A percentile compares a stretch with the other conserved stretches of the same genome.
Evolutionary conservation across 768 basidiomycete species (phyloP).

Genomic region (Kwoniella sp.): DNA sequence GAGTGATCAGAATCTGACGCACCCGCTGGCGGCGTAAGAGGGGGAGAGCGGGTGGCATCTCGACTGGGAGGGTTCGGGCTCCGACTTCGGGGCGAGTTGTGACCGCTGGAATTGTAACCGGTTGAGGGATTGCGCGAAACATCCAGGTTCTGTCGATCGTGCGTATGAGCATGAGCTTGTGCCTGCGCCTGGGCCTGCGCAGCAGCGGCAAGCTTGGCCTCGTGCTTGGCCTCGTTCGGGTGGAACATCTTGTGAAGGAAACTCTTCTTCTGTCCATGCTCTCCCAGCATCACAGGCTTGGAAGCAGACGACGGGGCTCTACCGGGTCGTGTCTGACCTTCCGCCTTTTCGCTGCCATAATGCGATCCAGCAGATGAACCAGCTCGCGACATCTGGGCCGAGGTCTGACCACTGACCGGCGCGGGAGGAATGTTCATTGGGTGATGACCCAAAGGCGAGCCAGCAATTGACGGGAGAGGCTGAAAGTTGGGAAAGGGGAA

Average conservation of each 20-base stretch:
- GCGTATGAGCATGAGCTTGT: constrained; percentile 5
- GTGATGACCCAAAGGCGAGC: constrained; percentile 16
- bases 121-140: constrained; percentile 19
- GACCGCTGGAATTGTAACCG: constrained; percentile 12
- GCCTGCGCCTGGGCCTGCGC: constrained; percentile 8
- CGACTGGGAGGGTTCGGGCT: constrained; percentile 25
- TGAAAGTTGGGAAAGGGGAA: constrained; percentile 42
- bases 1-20: constrained; percentile 34
- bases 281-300: constrained; percentile 42
- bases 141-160: constrained; percentile 25
- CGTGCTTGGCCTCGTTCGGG: constrained; percentile 23
- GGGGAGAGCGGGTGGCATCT: constrained; percentile 36
- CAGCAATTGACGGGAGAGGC: constrained; percentile 22
- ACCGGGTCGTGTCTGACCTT: constrained; percentile 1
- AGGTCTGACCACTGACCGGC: constrained; percentile 8
- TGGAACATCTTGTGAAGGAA: constrained; percentile 50
- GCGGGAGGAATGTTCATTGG: constrained; percentile 32
- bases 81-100: constrained; percentile 18
- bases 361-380: constrained; percentile 11
- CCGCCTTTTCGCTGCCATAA: constrained; percentile 15
- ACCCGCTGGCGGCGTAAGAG: constrained; percentile 35
- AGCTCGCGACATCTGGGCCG: constrained; percentile 26
- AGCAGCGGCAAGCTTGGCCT: constrained; percentile 12
- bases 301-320: constrained; percentile 8
- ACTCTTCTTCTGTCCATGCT: constrained; percentile 42